Evolutionary conservation across 2,329 filamentous ascomycete genomes (phyloP).

Genomic region (Diaporthe ampelina): DNA sequence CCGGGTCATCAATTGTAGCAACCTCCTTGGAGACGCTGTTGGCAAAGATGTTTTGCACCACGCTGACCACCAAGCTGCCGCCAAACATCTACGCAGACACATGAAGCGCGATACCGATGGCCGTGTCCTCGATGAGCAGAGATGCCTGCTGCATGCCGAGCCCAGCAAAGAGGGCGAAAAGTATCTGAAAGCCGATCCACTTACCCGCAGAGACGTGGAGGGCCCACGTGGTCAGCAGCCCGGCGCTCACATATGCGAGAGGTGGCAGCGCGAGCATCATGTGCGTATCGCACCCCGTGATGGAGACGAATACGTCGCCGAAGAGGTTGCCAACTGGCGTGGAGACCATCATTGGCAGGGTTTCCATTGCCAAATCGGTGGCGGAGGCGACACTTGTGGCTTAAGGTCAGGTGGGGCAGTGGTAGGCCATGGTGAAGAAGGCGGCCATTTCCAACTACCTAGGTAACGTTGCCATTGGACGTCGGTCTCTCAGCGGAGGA

Average conservation of each 20-base stretch:
- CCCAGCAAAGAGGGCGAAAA: too few relatives aligned
- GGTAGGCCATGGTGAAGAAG: constrained; percentile 51
- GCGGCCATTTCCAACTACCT: constrained; percentile 15
- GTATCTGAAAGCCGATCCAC: too few relatives aligned
- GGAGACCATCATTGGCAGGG: constrained; percentile 45
- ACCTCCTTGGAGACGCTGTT: neutral
- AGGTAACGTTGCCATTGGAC: too few relatives aligned
- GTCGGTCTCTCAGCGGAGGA: too few relatives aligned
- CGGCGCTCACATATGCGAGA: constrained; percentile 49
- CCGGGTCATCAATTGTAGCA: neutral
- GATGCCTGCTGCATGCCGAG: too few relatives aligned
- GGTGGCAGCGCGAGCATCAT: constrained; percentile 49
- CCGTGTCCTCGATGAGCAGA: constrained; percentile 42
- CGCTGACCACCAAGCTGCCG: constrained; percentile 43
- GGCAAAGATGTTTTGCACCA: constrained; percentile 44
- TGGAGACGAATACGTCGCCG: constrained; percentile 47
- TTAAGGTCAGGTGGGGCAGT: constrained; percentile 52
- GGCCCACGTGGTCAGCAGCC: constrained; percentile 50
- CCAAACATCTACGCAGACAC: constrained; percentile 44
- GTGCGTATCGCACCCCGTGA: constrained; percentile 52
- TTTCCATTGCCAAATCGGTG: constrained; percentile 44
- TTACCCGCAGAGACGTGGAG: constrained; percentile 43
- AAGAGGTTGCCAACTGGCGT: constrained; percentile 43
- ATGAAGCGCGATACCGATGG: constrained; percentile 45
- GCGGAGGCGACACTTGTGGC: constrained; percentile 49